Percentiles rank a stretch among this genome's conserved stretches.
phyloP scores from a whole-genome alignment of 306 rosid species.

The Glycine latifolia region DNA sequence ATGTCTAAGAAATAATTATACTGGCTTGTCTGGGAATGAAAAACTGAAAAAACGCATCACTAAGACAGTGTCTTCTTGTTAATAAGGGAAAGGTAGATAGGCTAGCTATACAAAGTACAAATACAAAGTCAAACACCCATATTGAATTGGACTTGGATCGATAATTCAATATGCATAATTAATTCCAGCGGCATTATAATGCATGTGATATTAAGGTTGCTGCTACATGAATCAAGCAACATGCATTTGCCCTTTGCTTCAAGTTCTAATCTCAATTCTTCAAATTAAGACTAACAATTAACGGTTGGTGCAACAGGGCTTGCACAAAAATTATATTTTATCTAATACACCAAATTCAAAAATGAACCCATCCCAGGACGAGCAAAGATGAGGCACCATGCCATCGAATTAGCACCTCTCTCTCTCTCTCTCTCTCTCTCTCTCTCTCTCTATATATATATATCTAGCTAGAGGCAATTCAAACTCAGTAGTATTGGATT shows the following conservation, averaged over 20 bases:
- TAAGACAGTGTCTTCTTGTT: neutral
- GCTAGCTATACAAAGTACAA: neutral
- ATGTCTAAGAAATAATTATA: neutral
- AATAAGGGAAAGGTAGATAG: neutral
- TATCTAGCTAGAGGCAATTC: slow-evolving; percentile 10
- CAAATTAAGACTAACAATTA: neutral
- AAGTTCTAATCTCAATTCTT: slow-evolving; percentile 20
- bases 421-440: neutral
- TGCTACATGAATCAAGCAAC: slow-evolving; percentile 47
- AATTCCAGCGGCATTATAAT: slow-evolving; percentile 25
- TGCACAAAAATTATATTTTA: slow-evolving; percentile 32
- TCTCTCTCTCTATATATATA: neutral
- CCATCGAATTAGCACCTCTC: neutral
- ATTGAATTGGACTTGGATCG: slow-evolving; percentile 30
- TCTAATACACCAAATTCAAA: neutral
- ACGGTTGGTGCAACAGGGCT: slow-evolving; percentile 53
- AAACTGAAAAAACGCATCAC: neutral
- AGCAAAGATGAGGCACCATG: neutral
- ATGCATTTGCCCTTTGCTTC: slow-evolving; percentile 39
- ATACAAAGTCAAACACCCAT: slow-evolving; percentile 36
- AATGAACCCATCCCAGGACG: slow-evolving; percentile 13
- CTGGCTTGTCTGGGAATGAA: neutral
- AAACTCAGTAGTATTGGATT: slow-evolving; percentile 2
- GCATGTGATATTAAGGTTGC: slow-evolving; percentile 44
- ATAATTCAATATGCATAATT: slow-evolving; percentile 1